Evolutionary conservation across 2,329 filamentous ascomycete species (phyloP).

Genomic region (Aspergillus terreus): DNA sequence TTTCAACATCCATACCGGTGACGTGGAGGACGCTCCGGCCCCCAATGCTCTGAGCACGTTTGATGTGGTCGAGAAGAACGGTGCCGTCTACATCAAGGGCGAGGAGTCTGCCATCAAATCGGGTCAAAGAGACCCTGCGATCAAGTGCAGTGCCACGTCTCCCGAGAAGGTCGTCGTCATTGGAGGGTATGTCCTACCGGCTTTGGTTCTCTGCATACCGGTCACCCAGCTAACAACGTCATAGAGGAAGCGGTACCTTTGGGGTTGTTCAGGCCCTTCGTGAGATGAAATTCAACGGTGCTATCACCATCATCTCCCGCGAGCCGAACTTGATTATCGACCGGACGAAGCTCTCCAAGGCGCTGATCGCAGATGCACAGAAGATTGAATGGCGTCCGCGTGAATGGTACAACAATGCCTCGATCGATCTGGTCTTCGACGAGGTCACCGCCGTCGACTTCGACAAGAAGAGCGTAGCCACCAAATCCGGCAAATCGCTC

Average conservation of each 20-base stretch:
- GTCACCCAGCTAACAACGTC: slow-evolving; percentile 2
- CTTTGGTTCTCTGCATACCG: neutral
- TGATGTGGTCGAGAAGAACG: slow-evolving; percentile 74
- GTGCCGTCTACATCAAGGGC: slow-evolving; percentile 77
- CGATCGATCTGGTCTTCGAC: slow-evolving; percentile 54
- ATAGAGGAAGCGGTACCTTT: slow-evolving; percentile 73
- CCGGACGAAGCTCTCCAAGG: slow-evolving; percentile 92
- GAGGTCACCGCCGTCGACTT: slow-evolving; percentile 76
- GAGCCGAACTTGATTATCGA: slow-evolving; percentile 89
- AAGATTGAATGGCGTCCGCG: slow-evolving; percentile 75
- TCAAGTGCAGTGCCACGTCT: slow-evolving; percentile 62
- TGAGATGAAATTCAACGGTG: slow-evolving; percentile 72
- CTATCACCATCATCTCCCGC: slow-evolving; percentile 76
- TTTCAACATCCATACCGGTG: slow-evolving; percentile 83
- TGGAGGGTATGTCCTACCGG: slow-evolving; percentile 54
- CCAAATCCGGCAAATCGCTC: slow-evolving; percentile 66
- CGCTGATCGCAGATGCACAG: slow-evolving; percentile 72
- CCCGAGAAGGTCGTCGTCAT: slow-evolving; percentile 70
- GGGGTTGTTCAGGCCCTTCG: slow-evolving; percentile 80
- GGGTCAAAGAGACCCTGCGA: slow-evolving; percentile 67
- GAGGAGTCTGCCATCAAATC: slow-evolving; percentile 75
- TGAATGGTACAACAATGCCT: slow-evolving; percentile 68
- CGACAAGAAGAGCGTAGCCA: slow-evolving; percentile 66
- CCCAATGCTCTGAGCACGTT: slow-evolving; percentile 83
- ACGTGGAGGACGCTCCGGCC: slow-evolving; percentile 92